Conservation (phyloP, 768 basidiomycete genomes). For the Xerocomus brunneocitrinus region DNA sequence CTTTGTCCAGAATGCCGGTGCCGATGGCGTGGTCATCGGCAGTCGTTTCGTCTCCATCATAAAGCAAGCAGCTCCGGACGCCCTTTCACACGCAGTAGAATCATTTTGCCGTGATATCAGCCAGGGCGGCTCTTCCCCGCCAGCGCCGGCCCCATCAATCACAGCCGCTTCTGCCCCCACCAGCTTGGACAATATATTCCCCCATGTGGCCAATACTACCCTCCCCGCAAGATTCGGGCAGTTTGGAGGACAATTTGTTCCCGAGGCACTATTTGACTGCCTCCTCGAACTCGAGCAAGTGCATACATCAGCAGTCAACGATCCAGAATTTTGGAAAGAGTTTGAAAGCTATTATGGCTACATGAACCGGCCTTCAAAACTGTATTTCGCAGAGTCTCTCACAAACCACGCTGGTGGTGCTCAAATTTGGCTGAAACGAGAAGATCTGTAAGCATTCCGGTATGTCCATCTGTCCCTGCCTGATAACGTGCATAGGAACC, state of each 20-base stretch:
- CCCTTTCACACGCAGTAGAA: conserved; percentile 54
- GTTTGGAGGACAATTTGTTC: conserved; percentile 97
- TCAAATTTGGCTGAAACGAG: conserved; percentile 96
- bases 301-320: conserved; percentile 79
- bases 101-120: conserved; percentile 71
- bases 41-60: conserved; percentile 81
- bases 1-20: conserved; percentile 78
- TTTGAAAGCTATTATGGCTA: conserved; percentile 84
- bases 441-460: conserved; percentile 63
- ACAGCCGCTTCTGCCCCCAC: not conserved
- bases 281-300: conserved; percentile 87
- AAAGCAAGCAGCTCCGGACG: conserved; percentile 51
- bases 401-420: conserved; percentile 91
- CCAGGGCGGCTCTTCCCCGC: conserved; percentile 34
- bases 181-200: conserved; percentile 4
- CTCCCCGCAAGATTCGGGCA: conserved; percentile 87
- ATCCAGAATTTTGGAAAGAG: conserved; percentile 92
- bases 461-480: not conserved
- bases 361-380: conserved; percentile 89
- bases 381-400: conserved; percentile 89
- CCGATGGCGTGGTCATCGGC: conserved; percentile 93
- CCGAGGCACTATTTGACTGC: conserved; percentile 93
- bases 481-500: conserved; percentile 57
- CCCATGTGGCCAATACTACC: conserved; percentile 35
- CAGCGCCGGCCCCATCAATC: not conserved